These are phyloP conservation scores for Citeromyces nyonsensis DNA, from an alignment of 805 yeast species.

Conservation along the genomic window DNA sequence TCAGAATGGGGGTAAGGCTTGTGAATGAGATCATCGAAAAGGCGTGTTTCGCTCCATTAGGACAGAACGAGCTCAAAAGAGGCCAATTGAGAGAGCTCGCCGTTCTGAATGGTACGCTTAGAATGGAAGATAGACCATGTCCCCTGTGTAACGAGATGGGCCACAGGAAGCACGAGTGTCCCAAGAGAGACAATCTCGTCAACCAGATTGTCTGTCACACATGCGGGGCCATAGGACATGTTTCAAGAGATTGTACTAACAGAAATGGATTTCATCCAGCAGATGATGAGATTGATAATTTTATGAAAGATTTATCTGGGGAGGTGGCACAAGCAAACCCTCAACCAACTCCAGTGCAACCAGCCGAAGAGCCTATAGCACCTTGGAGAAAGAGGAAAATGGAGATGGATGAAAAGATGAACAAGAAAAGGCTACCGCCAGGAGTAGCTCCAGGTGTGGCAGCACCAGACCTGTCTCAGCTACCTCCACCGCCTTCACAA, in stretches of 20 bases:
- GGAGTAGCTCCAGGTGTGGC: background rate
- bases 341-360: slow-evolving; percentile 9
- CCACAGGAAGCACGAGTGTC: slow-evolving; percentile 54
- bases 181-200: slow-evolving; percentile 29
- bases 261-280: slow-evolving; percentile 13
- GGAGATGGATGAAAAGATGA: slow-evolving; percentile 3
- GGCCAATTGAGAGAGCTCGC: slow-evolving; percentile 89
- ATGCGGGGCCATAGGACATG: slow-evolving; percentile 80
- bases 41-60: slow-evolving; percentile 83
- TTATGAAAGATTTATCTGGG: slow-evolving; percentile 32
- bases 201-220: slow-evolving; percentile 50
- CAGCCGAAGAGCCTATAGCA: slow-evolving; percentile 7
- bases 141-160: slow-evolving; percentile 52
- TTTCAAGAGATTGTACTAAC: slow-evolving; percentile 70
- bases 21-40: slow-evolving; percentile 66
- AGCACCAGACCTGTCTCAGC: background rate
- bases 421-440: slow-evolving; percentile 1
- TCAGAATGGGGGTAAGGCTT: slow-evolving; percentile 57
- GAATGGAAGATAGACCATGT: slow-evolving; percentile 50
- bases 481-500: slow-evolving; percentile 4
- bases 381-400: slow-evolving; percentile 10
- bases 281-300: slow-evolving; percentile 31
- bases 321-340: slow-evolving; percentile 4
- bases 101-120: slow-evolving; percentile 80
- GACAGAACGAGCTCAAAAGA: slow-evolving; percentile 82